A percentile compares a stretch with the other conserved stretches of the same genome.
phyloP scores from a whole-genome alignment of 768 basidiomycete species.

The Tricholoma sp. region DNA sequence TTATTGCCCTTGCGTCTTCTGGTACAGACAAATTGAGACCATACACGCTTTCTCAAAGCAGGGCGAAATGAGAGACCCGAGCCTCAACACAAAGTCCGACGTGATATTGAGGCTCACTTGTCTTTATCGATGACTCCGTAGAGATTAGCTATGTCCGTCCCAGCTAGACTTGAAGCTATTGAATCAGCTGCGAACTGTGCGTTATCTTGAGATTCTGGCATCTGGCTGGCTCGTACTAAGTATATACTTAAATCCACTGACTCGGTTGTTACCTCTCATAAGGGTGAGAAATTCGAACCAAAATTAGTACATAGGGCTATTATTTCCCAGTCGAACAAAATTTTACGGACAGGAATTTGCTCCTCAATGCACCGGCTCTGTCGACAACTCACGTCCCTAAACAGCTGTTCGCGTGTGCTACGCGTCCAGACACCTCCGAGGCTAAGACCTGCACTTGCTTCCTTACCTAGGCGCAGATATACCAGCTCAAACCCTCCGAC shows the following conservation, averaged over 20 bases:
- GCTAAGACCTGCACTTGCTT: not conserved
- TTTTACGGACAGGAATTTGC: slow-evolving; percentile 5
- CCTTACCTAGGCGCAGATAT: slow-evolving; percentile 10
- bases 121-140: slow-evolving; percentile 60
- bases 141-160: slow-evolving; percentile 49
- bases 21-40: slow-evolving; percentile 79
- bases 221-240: not conserved
- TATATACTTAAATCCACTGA: too few relatives aligned
- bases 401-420: slow-evolving; percentile 22
- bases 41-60: slow-evolving; percentile 54
- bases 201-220: slow-evolving; percentile 10
- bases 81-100: not conserved
- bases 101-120: slow-evolving; percentile 41
- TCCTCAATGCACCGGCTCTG: slow-evolving; percentile 17
- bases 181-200: slow-evolving; percentile 32
- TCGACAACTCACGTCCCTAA: slow-evolving; percentile 12
- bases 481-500: slow-evolving; percentile 7
- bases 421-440: slow-evolving; percentile 17
- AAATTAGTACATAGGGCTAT: not conserved
- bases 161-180: slow-evolving; percentile 38
- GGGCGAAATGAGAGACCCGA: slow-evolving; percentile 17
- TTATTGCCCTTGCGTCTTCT: slow-evolving; percentile 69
- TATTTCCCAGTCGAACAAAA: not conserved
- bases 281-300: not conserved
- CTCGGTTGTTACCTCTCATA: too few relatives aligned